Percentiles rank a stretch among this genome's conserved stretches.
These are phyloP conservation scores for Xylaria sp. DNA, from an alignment of 495 filamentous ascomycete species.

Conservation along the genomic window DNA sequence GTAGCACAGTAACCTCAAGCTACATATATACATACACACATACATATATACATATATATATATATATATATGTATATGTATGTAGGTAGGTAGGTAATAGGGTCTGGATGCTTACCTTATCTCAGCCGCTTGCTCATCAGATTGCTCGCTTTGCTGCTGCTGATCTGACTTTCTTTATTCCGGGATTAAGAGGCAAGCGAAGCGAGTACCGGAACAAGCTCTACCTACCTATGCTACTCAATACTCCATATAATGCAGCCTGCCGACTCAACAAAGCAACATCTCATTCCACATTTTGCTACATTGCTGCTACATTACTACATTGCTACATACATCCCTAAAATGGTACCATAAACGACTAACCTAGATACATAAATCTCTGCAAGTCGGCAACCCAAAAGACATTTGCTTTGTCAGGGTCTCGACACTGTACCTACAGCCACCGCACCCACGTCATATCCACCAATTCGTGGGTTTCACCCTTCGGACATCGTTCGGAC, in stretches of 20 bases:
- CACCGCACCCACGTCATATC: conserved; percentile 14
- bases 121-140: conserved; percentile 6
- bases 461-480: background rate
- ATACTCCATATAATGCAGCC: too few relatives aligned
- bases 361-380: too few relatives aligned
- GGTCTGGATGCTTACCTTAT: background rate
- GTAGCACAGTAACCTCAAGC: too few relatives aligned
- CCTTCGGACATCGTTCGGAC: background rate
- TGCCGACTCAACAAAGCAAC: conserved; percentile 6
- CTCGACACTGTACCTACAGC: background rate
- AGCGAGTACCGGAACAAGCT: too few relatives aligned
- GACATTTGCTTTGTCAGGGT: background rate
- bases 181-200: background rate
- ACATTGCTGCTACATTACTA: too few relatives aligned
- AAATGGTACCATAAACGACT: conserved; percentile 10
- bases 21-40: too few relatives aligned
- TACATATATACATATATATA: too few relatives aligned
- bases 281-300: conserved; percentile 4
- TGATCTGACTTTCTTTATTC: conserved; percentile 14
- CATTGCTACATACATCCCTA: conserved; percentile 14
- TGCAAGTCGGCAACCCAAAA: background rate
- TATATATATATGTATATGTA: too few relatives aligned
- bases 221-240: too few relatives aligned
- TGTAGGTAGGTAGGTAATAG: background rate
- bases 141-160: background rate